Base-by-base conservation (phyloP, 257 asterid genomes). In the Jacaranda copaia region DNA sequence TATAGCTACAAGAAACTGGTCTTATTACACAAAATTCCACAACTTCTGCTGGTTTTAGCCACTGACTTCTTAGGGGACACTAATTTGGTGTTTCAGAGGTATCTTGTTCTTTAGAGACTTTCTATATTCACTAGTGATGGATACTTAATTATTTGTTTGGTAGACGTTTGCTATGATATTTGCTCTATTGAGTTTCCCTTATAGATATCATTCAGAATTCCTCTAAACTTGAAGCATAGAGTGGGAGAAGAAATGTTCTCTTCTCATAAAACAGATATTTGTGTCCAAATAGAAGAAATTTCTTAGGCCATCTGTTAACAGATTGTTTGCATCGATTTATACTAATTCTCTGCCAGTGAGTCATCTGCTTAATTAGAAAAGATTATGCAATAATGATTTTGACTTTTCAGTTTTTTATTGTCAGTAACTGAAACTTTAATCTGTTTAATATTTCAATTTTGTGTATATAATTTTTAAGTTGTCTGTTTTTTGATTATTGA, bases 261-360 rank as follows among this genome's bases (percentile, higher is more conserved):
- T 56, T 72, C 40, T 56, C 61, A n/a, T 65, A 52, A 14, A 64
- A 55, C 38, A 46, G 45, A n/a, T 51, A 32, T 52, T 40, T 60
- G 12, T 51, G n/a, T 35, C 60, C 66, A 16, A 45, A 32, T 36
- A 52, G 70, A 72, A 59, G 25, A 48, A 38, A 4, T 52, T 39
- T 66, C 64, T 25, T 49, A 62, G 9, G 48, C 51, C 46, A 12
- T 13, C 0, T 19, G 19, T 77, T 58, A 69, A 35, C 72, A 40
- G 58, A 59, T 55, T 25, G 42, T 68, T 80, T 52, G 35, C 20
- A 72, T 68, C 72, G 70, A 20, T 64, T 69, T 20, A 42, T 38
- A 58, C 62, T 36, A 60, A 76, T 70, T 70, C 43, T 77, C 77
- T 77, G 71, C 64, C 62, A 16, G 43, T 64, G 59, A 68, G 42